Percentiles rank a stretch among this genome's conserved stretches.
These are phyloP conservation scores for Murraya paniculata DNA, from an alignment of 345 rosid genomes.

Conservation along the genomic window DNA sequence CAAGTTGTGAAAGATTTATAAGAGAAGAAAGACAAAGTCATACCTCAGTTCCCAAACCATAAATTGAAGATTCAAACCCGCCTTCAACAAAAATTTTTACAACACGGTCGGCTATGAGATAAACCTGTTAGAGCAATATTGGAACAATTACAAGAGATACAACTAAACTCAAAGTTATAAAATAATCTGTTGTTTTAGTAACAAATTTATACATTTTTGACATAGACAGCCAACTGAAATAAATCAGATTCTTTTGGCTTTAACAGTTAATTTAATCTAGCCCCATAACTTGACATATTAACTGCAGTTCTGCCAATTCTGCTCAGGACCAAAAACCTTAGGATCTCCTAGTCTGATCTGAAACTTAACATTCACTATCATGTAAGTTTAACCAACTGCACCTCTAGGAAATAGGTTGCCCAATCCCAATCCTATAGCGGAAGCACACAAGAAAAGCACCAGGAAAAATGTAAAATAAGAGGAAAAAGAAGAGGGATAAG, in stretches of 20 bases:
- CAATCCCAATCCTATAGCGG: background rate
- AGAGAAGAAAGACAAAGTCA: background rate
- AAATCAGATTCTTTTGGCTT: slow-evolving; percentile 11
- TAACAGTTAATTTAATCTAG: slow-evolving; percentile 7
- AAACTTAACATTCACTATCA: background rate
- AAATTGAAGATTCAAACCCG: slow-evolving; percentile 73
- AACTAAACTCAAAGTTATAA: background rate
- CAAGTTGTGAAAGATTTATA: background rate
- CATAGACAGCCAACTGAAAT: slow-evolving; percentile 1
- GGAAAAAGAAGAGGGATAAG: background rate
- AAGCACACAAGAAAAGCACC: background rate
- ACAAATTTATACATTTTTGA: background rate
- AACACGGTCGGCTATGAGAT: slow-evolving; percentile 64
- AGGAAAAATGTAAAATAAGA: background rate
- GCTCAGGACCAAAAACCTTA: slow-evolving; percentile 2
- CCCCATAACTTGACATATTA: background rate
- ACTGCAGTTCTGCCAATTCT: background rate
- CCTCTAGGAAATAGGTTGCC: background rate
- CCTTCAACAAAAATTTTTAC: slow-evolving; percentile 83
- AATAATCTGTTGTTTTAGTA: background rate
- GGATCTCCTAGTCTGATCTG: slow-evolving; percentile 1
- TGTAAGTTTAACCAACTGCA: background rate
- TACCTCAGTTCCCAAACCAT: slow-evolving; percentile 93
- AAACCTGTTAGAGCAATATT: slow-evolving; percentile 54
- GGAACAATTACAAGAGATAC: slow-evolving; percentile 14